A percentile compares a stretch with the other conserved stretches of the same genome.
Conservation (phyloP, 2,329 filamentous ascomycete species). For the Aspergillus fijiensis region DNA sequence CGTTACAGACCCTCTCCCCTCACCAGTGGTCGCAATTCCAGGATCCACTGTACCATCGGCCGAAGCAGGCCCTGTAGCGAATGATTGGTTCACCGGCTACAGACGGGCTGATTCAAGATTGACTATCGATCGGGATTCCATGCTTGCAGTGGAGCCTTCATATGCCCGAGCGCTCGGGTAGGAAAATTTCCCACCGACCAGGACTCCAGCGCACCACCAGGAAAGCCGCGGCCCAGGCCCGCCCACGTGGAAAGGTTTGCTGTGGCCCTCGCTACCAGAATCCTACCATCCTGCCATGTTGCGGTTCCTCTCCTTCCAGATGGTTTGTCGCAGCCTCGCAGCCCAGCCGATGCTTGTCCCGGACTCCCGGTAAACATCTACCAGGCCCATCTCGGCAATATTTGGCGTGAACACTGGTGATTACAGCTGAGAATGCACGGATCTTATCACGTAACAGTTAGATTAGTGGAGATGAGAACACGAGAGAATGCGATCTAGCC, state of each 20-base stretch:
- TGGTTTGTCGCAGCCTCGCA: no score
- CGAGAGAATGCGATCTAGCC: background rate
- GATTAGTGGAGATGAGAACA: background rate
- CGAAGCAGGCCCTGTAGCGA: background rate
- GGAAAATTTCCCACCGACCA: background rate
- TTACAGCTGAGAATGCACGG: background rate
- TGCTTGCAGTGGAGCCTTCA: background rate
- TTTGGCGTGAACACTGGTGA: background rate
- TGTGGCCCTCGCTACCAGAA: background rate
- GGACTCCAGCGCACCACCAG: background rate
- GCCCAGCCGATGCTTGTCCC: no score
- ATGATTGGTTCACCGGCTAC: background rate
- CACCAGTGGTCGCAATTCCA: background rate
- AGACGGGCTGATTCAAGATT: background rate
- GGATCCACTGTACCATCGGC: background rate
- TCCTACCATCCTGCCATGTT: background rate
- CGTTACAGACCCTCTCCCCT: background rate
- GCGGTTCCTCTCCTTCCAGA: background rate
- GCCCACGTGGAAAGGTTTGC: background rate
- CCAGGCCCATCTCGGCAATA: background rate
- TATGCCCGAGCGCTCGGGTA: background rate
- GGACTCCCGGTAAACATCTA: background rate
- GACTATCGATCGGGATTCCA: background rate
- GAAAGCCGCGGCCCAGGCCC: background rate
- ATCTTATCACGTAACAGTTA: background rate